Base-by-base conservation (phyloP, 305 asterid genomes). In the Lippia alba region DNA sequence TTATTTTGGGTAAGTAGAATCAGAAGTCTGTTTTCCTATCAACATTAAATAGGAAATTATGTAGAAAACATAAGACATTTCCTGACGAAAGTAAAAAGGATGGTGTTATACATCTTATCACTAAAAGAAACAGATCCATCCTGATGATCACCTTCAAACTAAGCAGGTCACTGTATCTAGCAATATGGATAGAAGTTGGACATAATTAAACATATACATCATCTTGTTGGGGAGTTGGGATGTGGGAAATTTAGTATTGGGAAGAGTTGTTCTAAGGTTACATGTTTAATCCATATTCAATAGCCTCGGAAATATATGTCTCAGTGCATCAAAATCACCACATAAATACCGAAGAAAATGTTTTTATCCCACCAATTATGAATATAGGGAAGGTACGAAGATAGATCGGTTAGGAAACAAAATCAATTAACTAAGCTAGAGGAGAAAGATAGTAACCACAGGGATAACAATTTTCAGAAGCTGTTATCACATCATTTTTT, bases 41-140 rank as follows among this genome's bases (percentile, higher is more conserved):
- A 59, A 36, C 46, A 71, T n/a, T 56, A 48, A 63, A 14, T 68
- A 56, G 61, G 19, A 55, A 24, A 32, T 16, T 51, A 2, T 0
- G 17, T 51, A 32, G 36, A 53, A 30, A 19, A 57, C 15, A 36
- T 36, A 36, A 36, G 41, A 4, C 30, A 24, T 24, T 24, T 24
- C 30, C 30, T 24, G 30, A 24, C 30, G 3, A 1, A 24, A 24
- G 30, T 24, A 33, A 65, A 15, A 45, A 18, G 30, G 54, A 55
- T 45, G 56, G 24, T 55, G 50, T 15, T 34, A 34, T 24, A 36
- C 20, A 63, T 57, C 20, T 39, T 32, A 34, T 56, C 32, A 10
- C 19, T 9, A 68, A 55, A 32, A 14, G 41, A 55, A 55, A 45
- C 20, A 11, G 54, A 64, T 59, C 19, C 41, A 66, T 58, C 66